A percentile compares a stretch with the other conserved stretches of the same genome.
Conservation (phyloP, 495 filamentous ascomycete genomes). For the Penicillium argentinense region DNA sequence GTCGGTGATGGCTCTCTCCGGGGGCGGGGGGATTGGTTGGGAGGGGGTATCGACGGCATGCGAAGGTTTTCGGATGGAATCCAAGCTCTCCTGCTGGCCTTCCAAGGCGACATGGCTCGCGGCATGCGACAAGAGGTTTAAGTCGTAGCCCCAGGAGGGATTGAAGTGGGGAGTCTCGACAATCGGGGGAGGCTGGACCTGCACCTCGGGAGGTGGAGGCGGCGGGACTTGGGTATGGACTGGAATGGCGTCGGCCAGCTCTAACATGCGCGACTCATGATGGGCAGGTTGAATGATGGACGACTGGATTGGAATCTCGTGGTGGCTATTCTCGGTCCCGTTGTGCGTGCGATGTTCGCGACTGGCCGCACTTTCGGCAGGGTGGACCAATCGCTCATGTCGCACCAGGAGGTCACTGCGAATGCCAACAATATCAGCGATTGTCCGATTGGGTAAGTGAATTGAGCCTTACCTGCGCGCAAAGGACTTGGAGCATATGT, state of each 20-base stretch:
- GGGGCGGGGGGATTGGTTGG: conserved; percentile 32
- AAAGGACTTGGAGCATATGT: conserved; percentile 52
- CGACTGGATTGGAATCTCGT: conserved; percentile 40
- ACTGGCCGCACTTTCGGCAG: conserved; percentile 53
- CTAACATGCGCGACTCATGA: conserved; percentile 50
- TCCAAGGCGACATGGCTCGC: conserved; percentile 52
- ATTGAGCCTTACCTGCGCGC: conserved; percentile 42
- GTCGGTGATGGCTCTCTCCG: conserved; percentile 44
- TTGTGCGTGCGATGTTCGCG: conserved; percentile 43
- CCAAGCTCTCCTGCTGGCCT: conserved; percentile 46
- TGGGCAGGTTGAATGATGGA: conserved; percentile 40
- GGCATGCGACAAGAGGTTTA: conserved; percentile 51
- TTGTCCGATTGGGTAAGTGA: conserved; percentile 9
- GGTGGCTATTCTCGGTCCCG: conserved; percentile 20
- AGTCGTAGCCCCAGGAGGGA: conserved; percentile 51
- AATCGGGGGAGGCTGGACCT: conserved; percentile 42
- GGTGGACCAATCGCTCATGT: conserved; percentile 72
- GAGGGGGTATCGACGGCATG: conserved; percentile 28
- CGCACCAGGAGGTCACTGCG: conserved; percentile 67
- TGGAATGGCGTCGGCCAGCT: conserved; percentile 46
- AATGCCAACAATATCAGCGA: conserved; percentile 27
- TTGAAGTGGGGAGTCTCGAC: conserved; percentile 49
- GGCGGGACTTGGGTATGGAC: conserved; percentile 40
- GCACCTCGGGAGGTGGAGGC: conserved; percentile 38
- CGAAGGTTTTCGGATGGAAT: conserved; percentile 44